These are phyloP conservation scores for Sporothrix luriei DNA, from an alignment of 2,329 filamentous ascomycete species.

Conservation along the genomic window DNA sequence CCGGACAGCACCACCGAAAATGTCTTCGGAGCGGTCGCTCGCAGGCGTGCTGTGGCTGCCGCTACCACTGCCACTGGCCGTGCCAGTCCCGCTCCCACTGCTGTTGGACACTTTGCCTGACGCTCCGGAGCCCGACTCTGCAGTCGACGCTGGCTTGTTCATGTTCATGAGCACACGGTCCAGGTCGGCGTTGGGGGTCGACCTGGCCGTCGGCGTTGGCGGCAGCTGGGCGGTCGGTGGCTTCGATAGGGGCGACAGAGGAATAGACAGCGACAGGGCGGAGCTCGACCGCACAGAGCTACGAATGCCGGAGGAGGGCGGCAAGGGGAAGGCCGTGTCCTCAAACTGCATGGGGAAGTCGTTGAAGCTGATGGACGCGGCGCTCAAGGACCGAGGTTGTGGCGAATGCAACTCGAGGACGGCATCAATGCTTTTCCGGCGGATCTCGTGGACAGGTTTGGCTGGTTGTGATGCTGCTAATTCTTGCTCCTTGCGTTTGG, in stretches of 20 bases:
- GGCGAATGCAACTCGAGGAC: conserved; percentile 31
- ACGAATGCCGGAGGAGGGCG: conserved; percentile 23
- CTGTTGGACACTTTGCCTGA: conserved; percentile 5
- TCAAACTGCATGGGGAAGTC: conserved; percentile 32
- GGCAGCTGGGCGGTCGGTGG: conserved; percentile 20
- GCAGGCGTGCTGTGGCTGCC: conserved; percentile 24
- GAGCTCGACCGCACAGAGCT: conserved; percentile 16
- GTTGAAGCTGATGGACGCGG: conserved; percentile 27
- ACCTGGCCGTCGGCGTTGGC: neutral
- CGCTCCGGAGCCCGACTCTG: neutral
- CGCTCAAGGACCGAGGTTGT: conserved; percentile 23
- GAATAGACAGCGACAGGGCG: conserved; percentile 2
- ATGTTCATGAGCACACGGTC: conserved; percentile 38
- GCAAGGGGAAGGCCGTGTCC: conserved; percentile 27
- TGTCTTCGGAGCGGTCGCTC: conserved; percentile 19
- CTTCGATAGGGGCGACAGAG: conserved; percentile 22
- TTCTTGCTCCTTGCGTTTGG: conserved; percentile 3
- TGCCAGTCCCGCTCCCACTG: conserved; percentile 17
- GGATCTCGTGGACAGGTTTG: conserved; percentile 27
- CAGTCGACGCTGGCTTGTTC: conserved; percentile 28
- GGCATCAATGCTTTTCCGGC: conserved; percentile 23
- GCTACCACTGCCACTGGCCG: conserved; percentile 21
- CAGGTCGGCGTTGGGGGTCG: conserved; percentile 28
- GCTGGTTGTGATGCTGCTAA: neutral
- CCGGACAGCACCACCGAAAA: conserved; percentile 25